A percentile compares a stretch with the other conserved stretches of the same genome.
Evolutionary conservation across 371 early-diverging fungal species (phyloP).

Genomic region (Mortierella sp.): DNA sequence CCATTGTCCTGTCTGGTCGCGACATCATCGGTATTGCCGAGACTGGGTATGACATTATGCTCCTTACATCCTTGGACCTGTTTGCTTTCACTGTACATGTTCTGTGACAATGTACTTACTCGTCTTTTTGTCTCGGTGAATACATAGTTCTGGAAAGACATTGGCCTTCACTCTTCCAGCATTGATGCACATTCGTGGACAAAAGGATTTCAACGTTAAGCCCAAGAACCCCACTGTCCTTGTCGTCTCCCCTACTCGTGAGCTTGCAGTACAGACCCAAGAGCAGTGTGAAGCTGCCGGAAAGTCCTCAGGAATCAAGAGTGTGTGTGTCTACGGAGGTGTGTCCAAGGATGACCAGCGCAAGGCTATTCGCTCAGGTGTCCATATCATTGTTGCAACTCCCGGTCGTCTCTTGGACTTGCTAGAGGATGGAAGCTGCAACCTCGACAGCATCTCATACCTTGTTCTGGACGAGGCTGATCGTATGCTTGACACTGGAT

Average conservation of each 20-base stretch:
- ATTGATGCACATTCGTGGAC: slow-evolving; percentile 82
- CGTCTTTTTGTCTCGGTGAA: too few relatives aligned
- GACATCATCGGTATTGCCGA: slow-evolving; percentile 97
- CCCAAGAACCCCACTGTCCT: slow-evolving; percentile 94
- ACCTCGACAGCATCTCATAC: slow-evolving; percentile 81
- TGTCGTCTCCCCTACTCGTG: slow-evolving; percentile 90
- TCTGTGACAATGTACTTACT: too few relatives aligned
- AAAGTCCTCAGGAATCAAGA: too few relatives aligned
- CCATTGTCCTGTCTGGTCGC: slow-evolving; percentile 80
- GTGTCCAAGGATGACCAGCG: too few relatives aligned
- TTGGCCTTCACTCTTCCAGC: slow-evolving; percentile 95
- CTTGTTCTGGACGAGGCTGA: slow-evolving; percentile 99
- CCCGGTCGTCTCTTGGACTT: slow-evolving; percentile 95
- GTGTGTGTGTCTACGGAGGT: too few relatives aligned
- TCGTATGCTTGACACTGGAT: slow-evolving; percentile 98
- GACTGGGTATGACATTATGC: too few relatives aligned
- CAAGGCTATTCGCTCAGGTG: slow-evolving; percentile 38
- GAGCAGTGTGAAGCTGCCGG: too few relatives aligned
- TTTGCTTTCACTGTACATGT: too few relatives aligned
- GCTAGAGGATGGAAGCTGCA: slow-evolving; percentile 83
- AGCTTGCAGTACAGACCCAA: too few relatives aligned
- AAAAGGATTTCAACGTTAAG: slow-evolving; percentile 80
- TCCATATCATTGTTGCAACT: slow-evolving; percentile 92
- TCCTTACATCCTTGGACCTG: too few relatives aligned
- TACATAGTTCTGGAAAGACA: slow-evolving; percentile 99